A percentile compares a stretch with the other conserved stretches of the same genome.
These are phyloP conservation scores for Trichosanthes cucumerina DNA, from an alignment of 306 rosid genomes.

Conservation along the genomic window DNA sequence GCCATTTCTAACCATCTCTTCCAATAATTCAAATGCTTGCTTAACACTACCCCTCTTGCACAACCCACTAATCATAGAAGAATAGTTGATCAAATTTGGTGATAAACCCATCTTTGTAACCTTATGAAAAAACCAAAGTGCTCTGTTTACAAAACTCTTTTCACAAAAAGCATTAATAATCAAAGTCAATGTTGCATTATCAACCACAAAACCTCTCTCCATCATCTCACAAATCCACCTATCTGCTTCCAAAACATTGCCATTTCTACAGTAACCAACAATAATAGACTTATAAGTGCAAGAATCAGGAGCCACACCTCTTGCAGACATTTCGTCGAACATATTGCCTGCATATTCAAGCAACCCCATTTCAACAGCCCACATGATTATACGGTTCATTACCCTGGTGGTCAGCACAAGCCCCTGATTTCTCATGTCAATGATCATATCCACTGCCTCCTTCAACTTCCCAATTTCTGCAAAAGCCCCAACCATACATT, in stretches of 20 bases:
- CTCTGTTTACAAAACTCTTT: slow-evolving; percentile 44
- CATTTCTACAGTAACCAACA: slow-evolving; percentile 46
- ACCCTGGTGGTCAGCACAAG: slow-evolving; percentile 36
- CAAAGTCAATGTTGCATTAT: slow-evolving; percentile 55
- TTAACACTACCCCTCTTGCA: slow-evolving; percentile 81
- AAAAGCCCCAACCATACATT: slow-evolving; percentile 50
- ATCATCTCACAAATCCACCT: slow-evolving; percentile 65
- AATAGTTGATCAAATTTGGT: slow-evolving; percentile 72
- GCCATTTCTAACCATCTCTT: slow-evolving; percentile 86
- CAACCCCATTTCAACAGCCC: slow-evolving; percentile 32
- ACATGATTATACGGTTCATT: slow-evolving; percentile 34
- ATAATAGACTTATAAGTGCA: slow-evolving; percentile 58
- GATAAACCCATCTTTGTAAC: slow-evolving; percentile 48
- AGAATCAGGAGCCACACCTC: slow-evolving; percentile 61
- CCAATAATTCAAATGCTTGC: slow-evolving; percentile 94
- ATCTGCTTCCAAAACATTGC: slow-evolving; percentile 52
- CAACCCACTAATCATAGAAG: slow-evolving; percentile 66
- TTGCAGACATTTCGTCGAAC: slow-evolving; percentile 71
- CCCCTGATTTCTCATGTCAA: slow-evolving; percentile 74
- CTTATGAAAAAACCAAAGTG: slow-evolving; percentile 54
- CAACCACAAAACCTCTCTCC: slow-evolving; percentile 53
- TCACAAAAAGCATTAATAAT: slow-evolving; percentile 40
- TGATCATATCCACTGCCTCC: slow-evolving; percentile 66
- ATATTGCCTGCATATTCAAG: slow-evolving; percentile 59
- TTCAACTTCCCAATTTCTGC: slow-evolving; percentile 62